Evolutionary conservation across 179 eudicot species (phyloP).

Genomic region (Spergularia azorica): DNA sequence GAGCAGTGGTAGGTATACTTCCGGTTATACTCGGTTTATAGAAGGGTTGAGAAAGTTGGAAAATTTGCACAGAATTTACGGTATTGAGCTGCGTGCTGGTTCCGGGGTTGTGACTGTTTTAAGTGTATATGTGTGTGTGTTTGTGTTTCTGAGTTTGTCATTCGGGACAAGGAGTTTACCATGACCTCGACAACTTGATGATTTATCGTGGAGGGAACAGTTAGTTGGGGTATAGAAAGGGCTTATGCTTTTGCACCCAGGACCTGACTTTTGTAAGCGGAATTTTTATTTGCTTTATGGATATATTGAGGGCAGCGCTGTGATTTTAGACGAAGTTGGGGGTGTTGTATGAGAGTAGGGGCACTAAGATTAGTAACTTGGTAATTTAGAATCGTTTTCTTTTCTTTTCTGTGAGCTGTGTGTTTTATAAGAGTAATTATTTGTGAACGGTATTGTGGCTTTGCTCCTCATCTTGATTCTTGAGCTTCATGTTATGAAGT

Average conservation of each 20-base stretch:
- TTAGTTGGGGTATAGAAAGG: background rate
- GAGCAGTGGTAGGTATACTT: background rate
- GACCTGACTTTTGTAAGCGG: no score
- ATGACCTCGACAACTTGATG: background rate
- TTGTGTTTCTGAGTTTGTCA: background rate
- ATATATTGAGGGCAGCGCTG: background rate
- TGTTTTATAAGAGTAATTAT: background rate
- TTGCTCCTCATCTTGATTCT: no score
- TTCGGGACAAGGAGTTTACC: background rate
- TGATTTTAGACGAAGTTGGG: background rate
- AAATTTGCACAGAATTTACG: background rate
- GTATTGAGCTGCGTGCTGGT: background rate
- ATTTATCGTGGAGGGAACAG: background rate
- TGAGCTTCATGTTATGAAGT: background rate
- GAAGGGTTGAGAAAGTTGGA: background rate
- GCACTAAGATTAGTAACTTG: background rate
- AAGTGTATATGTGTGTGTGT: background rate
- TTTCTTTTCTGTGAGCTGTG: background rate
- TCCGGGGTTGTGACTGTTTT: background rate
- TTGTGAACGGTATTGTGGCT: background rate
- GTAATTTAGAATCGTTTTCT: background rate
- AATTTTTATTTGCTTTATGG: no score
- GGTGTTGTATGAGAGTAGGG: background rate
- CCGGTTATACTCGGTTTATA: background rate
- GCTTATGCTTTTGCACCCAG: background rate